Evolutionary conservation across 2,329 filamentous ascomycete genomes (phyloP).

Genomic region (Erysiphe pisi): DNA sequence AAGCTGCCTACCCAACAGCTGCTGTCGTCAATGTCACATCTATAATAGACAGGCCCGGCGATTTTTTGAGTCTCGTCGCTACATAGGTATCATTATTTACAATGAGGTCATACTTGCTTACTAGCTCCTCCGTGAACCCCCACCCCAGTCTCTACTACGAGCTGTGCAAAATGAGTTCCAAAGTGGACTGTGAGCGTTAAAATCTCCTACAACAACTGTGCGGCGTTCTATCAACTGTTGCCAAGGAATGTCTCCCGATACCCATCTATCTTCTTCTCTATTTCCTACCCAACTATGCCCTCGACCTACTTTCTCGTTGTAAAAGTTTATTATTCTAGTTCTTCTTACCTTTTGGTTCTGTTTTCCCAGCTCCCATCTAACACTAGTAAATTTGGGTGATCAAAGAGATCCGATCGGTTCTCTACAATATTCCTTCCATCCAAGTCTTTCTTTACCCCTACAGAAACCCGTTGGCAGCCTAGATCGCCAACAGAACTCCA

Average conservation of each 20-base stretch:
- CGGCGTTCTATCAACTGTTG: not conserved
- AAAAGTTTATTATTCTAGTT: not conserved
- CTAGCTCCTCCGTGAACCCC: not conserved
- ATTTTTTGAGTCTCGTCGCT: not conserved
- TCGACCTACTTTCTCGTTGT: not conserved
- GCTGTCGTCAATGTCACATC: not conserved
- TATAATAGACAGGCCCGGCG: not conserved
- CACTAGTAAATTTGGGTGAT: not conserved
- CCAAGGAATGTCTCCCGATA: not conserved
- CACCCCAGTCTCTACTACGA: not conserved
- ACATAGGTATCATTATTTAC: not conserved
- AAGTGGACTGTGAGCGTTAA: not conserved
- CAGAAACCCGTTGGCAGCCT: not conserved
- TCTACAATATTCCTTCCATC: not conserved
- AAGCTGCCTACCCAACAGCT: no score
- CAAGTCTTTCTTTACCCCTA: not conserved
- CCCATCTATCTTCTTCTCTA: not conserved
- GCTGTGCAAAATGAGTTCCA: not conserved
- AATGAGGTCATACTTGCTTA: not conserved
- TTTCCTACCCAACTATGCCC: not conserved
- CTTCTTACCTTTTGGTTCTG: not conserved
- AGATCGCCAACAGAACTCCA: conserved; percentile 7
- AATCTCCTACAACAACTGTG: conserved; percentile 9
- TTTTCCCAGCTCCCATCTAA: not conserved
- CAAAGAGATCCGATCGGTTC: not conserved